Conservation (phyloP, 2,329 filamentous ascomycete species). For the Aspergillus sp. region DNA sequence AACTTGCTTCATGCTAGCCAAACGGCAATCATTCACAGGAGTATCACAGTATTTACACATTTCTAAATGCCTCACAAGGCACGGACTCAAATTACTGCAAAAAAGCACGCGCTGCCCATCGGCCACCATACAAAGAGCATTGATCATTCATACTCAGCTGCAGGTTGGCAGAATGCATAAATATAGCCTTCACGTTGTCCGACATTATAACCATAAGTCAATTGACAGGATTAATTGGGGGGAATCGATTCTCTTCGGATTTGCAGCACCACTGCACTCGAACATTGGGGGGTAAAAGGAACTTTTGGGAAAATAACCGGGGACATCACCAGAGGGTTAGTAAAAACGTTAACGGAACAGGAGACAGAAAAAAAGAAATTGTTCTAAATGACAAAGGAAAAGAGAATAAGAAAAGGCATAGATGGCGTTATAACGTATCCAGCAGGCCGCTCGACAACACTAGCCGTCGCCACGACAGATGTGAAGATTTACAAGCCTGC, state of each 20-base stretch:
- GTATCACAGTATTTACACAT: background rate
- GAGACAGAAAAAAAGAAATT: conserved; percentile 5
- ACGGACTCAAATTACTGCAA: background rate
- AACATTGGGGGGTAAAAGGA: conserved; percentile 5
- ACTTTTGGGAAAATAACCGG: conserved; percentile 18
- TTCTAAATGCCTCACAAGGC: background rate
- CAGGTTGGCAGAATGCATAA: background rate
- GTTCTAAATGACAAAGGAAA: conserved; percentile 17
- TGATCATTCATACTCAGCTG: conserved; percentile 1
- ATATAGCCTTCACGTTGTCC: background rate
- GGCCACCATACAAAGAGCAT: background rate
- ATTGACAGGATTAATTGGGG: conserved; percentile 16
- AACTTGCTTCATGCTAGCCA: background rate
- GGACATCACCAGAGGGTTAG: conserved; percentile 27
- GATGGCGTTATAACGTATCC: conserved; percentile 30
- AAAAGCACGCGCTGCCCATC: background rate
- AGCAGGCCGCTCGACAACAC: conserved; percentile 17
- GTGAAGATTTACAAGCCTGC: conserved; percentile 12
- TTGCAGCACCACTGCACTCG: background rate
- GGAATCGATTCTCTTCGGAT: conserved; percentile 4
- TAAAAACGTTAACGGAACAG: conserved; percentile 14
- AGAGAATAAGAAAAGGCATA: conserved; percentile 25
- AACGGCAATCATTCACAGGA: background rate
- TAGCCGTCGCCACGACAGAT: conserved; percentile 16
- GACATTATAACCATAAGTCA: conserved; percentile 11